Conservation (phyloP, 139 green algal genomes). For the Asterochloris erici region DNA sequence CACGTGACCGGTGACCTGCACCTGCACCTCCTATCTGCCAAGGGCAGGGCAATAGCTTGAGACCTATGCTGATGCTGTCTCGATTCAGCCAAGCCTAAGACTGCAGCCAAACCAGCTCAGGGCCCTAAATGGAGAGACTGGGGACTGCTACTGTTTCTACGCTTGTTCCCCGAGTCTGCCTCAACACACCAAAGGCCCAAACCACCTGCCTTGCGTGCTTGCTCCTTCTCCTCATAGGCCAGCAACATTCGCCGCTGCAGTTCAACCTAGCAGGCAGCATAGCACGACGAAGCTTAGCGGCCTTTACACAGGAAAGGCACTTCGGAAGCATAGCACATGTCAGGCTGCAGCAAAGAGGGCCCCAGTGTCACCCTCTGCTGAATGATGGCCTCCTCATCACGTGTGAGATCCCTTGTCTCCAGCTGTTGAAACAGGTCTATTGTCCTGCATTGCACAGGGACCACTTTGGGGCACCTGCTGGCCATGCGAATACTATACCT, state of each 20-base stretch:
- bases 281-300: background rate
- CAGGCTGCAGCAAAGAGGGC: background rate
- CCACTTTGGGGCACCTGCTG: background rate
- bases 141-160: background rate
- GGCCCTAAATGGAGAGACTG: too few species aligned
- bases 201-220: slow-evolving; percentile 46
- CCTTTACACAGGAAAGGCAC: too few species aligned
- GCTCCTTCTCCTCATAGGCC: slow-evolving; percentile 68
- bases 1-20: background rate
- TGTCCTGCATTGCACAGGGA: slow-evolving; percentile 39
- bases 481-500: background rate
- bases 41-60: background rate
- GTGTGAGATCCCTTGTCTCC: slow-evolving; percentile 67
- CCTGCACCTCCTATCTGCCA: background rate
- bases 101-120: too few species aligned
- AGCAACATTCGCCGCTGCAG: slow-evolving; percentile 69
- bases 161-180: background rate
- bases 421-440: slow-evolving; percentile 78
- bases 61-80: background rate
- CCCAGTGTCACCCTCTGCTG: slow-evolving; percentile 51
- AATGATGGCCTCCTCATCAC: slow-evolving; percentile 74
- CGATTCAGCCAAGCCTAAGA: background rate
- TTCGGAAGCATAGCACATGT: background rate
- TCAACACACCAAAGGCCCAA: background rate
- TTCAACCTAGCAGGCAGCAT: slow-evolving; percentile 41